Percentiles rank a stretch among this genome's conserved stretches.
Conservation (phyloP, 495 filamentous ascomycete species). For the Pyrenula massariospora region DNA sequence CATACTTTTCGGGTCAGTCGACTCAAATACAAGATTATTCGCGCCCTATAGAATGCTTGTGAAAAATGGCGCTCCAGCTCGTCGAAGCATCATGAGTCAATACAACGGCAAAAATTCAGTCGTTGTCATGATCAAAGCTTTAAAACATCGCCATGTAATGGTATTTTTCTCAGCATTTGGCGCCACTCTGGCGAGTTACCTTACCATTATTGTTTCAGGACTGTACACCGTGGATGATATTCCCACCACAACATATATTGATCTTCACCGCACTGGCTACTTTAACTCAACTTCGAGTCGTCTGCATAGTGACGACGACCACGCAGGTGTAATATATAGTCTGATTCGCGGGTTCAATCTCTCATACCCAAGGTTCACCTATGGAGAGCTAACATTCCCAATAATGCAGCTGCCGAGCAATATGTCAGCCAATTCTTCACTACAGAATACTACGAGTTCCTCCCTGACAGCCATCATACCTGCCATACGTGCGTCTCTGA, state of each 20-base stretch:
- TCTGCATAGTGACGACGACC: too few relatives aligned
- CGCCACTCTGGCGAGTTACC: not conserved
- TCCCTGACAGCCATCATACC: not conserved
- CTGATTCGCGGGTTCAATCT: too few relatives aligned
- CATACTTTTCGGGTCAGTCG: conserved; percentile 3
- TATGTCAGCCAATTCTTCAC: too few relatives aligned
- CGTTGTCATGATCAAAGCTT: not conserved
- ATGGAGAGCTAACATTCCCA: conserved; percentile 7
- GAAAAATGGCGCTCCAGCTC: not conserved
- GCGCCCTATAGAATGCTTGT: conserved; percentile 3
- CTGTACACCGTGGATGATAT: not conserved
- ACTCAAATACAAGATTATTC: conserved; percentile 1
- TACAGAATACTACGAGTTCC: too few relatives aligned
- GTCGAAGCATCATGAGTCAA: conserved; percentile 1
- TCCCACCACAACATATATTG: not conserved
- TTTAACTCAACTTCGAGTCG: conserved; percentile 1
- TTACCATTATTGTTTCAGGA: not conserved
- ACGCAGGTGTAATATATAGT: too few relatives aligned
- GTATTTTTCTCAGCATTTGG: not conserved
- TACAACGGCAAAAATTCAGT: not conserved
- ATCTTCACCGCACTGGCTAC: not conserved
- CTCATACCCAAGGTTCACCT: conserved; percentile 10
- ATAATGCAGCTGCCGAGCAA: too few relatives aligned
- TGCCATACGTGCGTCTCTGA: conserved; percentile 1
- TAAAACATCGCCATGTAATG: not conserved